A percentile compares a stretch with the other conserved stretches of the same genome.
Conservation (phyloP, 805 yeast genomes). For the Myxozyma vanderwaltii region DNA sequence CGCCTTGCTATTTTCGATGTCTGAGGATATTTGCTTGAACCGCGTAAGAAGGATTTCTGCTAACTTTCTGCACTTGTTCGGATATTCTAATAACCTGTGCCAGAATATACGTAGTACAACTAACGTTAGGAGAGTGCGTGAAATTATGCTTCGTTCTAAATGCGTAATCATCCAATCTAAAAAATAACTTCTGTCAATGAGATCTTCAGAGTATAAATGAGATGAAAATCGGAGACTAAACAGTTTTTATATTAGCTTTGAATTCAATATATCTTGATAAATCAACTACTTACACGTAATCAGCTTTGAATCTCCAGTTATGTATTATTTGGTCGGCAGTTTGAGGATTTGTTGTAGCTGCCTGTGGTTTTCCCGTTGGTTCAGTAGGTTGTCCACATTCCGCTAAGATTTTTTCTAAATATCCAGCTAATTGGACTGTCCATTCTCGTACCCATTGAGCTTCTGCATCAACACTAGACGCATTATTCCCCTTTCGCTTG, state of each 20-base stretch:
- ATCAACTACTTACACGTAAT: constrained; percentile 49
- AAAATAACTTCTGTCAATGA: constrained; percentile 64
- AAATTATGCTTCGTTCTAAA: constrained; percentile 47
- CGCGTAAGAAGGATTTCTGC: constrained; percentile 58
- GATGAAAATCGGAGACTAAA: constrained; percentile 53
- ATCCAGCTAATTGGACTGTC: constrained; percentile 80
- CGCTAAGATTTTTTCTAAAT: constrained; percentile 53
- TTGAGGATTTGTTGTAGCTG: background rate
- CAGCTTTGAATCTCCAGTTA: constrained; percentile 54
- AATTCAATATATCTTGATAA: background rate
- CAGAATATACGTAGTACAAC: constrained; percentile 69
- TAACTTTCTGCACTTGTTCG: constrained; percentile 63
- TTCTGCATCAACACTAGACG: constrained; percentile 43
- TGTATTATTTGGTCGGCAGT: constrained; percentile 10
- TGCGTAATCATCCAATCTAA: constrained; percentile 64
- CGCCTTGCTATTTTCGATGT: constrained; percentile 39
- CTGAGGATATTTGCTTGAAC: constrained; percentile 44
- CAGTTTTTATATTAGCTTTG: background rate
- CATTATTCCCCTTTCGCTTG: constrained; percentile 50
- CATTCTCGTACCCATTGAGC: constrained; percentile 78
- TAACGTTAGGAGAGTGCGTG: constrained; percentile 51
- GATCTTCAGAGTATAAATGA: constrained; percentile 65
- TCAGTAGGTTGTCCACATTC: constrained; percentile 44
- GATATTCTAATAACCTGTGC: constrained; percentile 61
- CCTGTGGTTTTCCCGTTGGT: background rate